A percentile compares a stretch with the other conserved stretches of the same genome.
phyloP scores from a whole-genome alignment of 192 early-diverging fungal genomes.

The Rhizophagus clarus region DNA sequence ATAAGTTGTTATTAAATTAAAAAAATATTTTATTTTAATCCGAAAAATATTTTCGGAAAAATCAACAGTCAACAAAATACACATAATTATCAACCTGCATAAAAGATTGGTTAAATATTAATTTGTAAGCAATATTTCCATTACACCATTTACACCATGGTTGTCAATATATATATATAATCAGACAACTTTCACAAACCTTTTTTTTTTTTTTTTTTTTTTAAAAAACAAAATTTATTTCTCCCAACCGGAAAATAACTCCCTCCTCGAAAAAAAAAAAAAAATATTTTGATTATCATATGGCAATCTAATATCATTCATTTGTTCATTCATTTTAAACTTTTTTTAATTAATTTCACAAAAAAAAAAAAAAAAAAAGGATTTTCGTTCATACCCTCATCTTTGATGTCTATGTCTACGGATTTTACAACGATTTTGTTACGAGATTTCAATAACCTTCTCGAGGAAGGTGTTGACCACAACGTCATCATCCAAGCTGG shows the following conservation, averaged over 20 bases:
- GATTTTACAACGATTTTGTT: slow-evolving; percentile 13
- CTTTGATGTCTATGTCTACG: neutral
- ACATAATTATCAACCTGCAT: no score
- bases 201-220: neutral
- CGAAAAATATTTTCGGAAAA: no score
- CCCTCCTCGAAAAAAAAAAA: no score
- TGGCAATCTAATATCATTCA: neutral
- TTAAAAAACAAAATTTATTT: neutral
- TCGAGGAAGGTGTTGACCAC: slow-evolving; percentile 10
- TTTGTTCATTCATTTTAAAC: neutral
- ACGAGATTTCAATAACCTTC: slow-evolving; percentile 1
- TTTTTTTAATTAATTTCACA: neutral
- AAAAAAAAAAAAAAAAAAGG: neutral
- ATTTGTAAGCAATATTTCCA: no score
- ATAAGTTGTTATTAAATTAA: no score
- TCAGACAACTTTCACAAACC: no score
- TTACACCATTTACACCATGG: no score
- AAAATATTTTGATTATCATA: neutral
- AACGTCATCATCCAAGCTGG: slow-evolving; percentile 17
- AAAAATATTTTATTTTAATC: no score
- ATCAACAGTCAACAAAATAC: no score
- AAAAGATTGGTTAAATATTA: no score
- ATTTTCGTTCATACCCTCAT: neutral
- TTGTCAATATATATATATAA: no score
- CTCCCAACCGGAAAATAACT: no score